A percentile compares a stretch with the other conserved stretches of the same genome.
Conservation (phyloP, 768 basidiomycete genomes). For the Trametes punicea region DNA sequence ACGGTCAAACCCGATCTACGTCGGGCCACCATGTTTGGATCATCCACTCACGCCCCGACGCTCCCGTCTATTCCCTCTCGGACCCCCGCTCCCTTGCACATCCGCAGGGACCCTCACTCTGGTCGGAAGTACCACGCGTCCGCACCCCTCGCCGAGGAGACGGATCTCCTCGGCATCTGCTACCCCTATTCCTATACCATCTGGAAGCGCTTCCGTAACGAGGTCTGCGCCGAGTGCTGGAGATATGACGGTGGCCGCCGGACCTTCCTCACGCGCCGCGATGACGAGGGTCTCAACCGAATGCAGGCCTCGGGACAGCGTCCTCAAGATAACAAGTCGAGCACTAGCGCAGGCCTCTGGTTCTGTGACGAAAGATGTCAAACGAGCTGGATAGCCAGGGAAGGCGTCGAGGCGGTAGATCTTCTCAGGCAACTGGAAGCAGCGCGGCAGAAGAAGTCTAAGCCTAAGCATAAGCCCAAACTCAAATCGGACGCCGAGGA, state of each 20-base stretch:
- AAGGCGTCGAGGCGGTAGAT: slow-evolving; percentile 18
- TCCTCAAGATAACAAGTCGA: neutral
- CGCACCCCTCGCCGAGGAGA: slow-evolving; percentile 11
- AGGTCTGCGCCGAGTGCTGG: slow-evolving; percentile 66
- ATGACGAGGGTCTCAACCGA: slow-evolving; percentile 23
- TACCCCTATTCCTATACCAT: slow-evolving; percentile 56
- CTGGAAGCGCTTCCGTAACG: slow-evolving; percentile 60
- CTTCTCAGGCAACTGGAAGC: slow-evolving; percentile 22
- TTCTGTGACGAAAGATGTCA: slow-evolving; percentile 55
- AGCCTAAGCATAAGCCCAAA: slow-evolving; percentile 19
- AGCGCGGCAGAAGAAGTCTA: slow-evolving; percentile 23
- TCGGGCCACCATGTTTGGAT: too few species aligned
- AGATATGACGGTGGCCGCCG: slow-evolving; percentile 47
- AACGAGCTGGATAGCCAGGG: slow-evolving; percentile 38
- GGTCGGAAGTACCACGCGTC: slow-evolving; percentile 27
- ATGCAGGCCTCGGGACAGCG: neutral
- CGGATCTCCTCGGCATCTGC: slow-evolving; percentile 24
- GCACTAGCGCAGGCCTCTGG: slow-evolving; percentile 41
- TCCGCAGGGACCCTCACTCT: slow-evolving; percentile 18
- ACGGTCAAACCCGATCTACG: too few species aligned
- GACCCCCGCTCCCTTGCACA: slow-evolving; percentile 9
- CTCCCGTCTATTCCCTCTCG: neutral
- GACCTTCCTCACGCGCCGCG: slow-evolving; percentile 24
- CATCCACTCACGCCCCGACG: neutral
- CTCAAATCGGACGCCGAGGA: slow-evolving; percentile 15